Base-by-base conservation (phyloP, 495 filamentous ascomycete genomes). In the Aspergillus ellipticus region DNA sequence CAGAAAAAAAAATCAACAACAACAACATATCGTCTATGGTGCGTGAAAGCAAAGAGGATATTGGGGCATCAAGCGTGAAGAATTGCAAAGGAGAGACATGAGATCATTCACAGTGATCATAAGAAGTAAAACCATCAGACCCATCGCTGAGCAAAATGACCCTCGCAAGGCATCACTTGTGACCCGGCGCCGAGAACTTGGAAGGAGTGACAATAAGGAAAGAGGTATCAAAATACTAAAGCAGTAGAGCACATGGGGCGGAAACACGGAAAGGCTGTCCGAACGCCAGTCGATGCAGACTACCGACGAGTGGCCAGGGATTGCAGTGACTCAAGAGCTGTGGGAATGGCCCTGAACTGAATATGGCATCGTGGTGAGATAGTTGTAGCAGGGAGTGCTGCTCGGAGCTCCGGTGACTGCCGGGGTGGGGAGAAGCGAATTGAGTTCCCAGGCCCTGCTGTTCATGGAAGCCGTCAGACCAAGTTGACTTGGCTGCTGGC, bases 181-280 rank as follows among this genome's bases (percentile, higher is more conserved):
- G 24, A 7, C 24, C 24, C 24, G 7, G 24, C 24, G 24, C 24
- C 24, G 24, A 7, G 24, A 7, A 28, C 24, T 28, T 28, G 54
- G 41, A 74, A 76, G 70, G 74, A 78, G 68, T 66, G 75, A 76
- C 66, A 56, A 66, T 59, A 61, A 68, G 51, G 54, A 68, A 66
- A 52, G 37, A 41, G 50, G 57, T 48, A 49, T 29, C 15, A 16
- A 43, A 19, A 31, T 50, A 60, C 13, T 56, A 42, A 42, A 58
- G 13, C 54, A 45, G 54, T 53, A 60, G 52, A 46, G 54, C 50
- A 53, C 57, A 62, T 56, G 52, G 48, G 17, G 31, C 17, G 54
- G 51, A 39, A 56, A 56, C 42, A 51, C 8, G 41, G 6, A 31
- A 61, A 52, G 11, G 24, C 3, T 3, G 24, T 7, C 4, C 60